Base-by-base conservation (phyloP, 2,329 filamentous ascomycete species). In the Fragosphaeria purpurea region DNA sequence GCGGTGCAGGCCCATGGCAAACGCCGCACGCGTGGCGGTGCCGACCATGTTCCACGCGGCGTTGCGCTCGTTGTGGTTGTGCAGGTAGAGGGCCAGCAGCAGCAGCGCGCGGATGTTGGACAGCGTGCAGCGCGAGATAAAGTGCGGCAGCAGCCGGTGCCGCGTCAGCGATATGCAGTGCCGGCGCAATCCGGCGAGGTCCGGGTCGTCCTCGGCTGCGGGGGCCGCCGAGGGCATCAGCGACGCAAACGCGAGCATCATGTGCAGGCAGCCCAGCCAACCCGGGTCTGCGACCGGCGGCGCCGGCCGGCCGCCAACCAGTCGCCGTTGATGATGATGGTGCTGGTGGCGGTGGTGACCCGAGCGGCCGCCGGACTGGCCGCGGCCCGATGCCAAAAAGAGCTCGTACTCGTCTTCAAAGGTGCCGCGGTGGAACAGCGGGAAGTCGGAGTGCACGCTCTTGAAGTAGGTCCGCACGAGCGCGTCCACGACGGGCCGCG, bases 391-490 rank as follows among this genome's bases (percentile, higher is more conserved):
- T 8, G 46, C 33, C 10, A 48, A 41, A 22, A 30, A 48, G n/a
- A 33, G 46, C 40, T 48, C 46, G 11, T 48, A 48, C 22, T 48
- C 46, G 9, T 48, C 46, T n/a, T 48, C 46, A 31, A 48, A 48
- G 2, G 46, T 48, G n/a, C 46, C 46, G 8, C 46, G 40, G 12
- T 48, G 46, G n/a, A 48, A 48, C 10, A 48, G 46, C 4, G 46
- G 46, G 7, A 48, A 48, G 40, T 48, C 46, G 4, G 46, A 35
- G 46, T 68, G 66, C 1, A 66, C 61, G 4, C 61, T 58, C 40
- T 63, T 62, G 33, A 68, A 68, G 48, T 65, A 68, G 0, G 63
- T 62, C 9, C 61, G 57, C 3, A 68, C 56, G n/a, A 68, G 54
- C 2, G 53, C 45, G 10, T 68, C 64, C 1, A 66, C 51, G 1